Percentiles rank a stretch among this genome's conserved stretches.
Conservation (phyloP, 2,329 filamentous ascomycete species). For the Penicillium psychrosexuale region DNA sequence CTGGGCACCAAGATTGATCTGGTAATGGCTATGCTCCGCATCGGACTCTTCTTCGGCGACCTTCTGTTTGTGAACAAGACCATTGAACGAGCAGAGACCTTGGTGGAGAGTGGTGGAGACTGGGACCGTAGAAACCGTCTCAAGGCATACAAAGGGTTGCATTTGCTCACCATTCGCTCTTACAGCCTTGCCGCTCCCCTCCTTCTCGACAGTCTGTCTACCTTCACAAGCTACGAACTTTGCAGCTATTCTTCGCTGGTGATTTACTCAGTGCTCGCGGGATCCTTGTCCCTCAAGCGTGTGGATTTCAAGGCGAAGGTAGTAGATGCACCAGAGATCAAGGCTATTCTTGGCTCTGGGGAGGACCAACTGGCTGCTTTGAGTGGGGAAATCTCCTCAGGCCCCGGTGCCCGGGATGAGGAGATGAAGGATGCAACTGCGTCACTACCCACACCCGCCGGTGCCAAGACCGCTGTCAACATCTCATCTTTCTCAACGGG, state of each 20-base stretch:
- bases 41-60: constrained; percentile 94
- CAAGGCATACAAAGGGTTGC: constrained; percentile 96
- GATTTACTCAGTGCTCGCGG: constrained; percentile 91
- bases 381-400: constrained; percentile 74
- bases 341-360: constrained; percentile 86
- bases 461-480: constrained; percentile 74
- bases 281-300: constrained; percentile 89
- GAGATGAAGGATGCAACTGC: constrained; percentile 65
- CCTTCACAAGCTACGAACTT: constrained; percentile 97
- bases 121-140: constrained; percentile 98
- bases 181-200: constrained; percentile 87
- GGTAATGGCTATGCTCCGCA: constrained; percentile 91
- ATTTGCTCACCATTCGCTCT: constrained; percentile 86
- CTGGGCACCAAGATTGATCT: constrained; percentile 96
- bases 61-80: constrained; percentile 90
- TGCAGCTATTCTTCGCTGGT: constrained; percentile 95
- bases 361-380: constrained; percentile 84
- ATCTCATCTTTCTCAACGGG: constrained; percentile 75
- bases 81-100: constrained; percentile 79
- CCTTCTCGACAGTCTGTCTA: constrained; percentile 93
- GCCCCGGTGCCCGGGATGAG: constrained; percentile 72
- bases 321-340: constrained; percentile 96
- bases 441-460: constrained; percentile 50
- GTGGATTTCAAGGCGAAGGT: constrained; percentile 99
- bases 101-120: constrained; percentile 93